Evolutionary conservation across 257 asterid genomes (phyloP).

Genomic region (Dorcoceras hygrometricum): DNA sequence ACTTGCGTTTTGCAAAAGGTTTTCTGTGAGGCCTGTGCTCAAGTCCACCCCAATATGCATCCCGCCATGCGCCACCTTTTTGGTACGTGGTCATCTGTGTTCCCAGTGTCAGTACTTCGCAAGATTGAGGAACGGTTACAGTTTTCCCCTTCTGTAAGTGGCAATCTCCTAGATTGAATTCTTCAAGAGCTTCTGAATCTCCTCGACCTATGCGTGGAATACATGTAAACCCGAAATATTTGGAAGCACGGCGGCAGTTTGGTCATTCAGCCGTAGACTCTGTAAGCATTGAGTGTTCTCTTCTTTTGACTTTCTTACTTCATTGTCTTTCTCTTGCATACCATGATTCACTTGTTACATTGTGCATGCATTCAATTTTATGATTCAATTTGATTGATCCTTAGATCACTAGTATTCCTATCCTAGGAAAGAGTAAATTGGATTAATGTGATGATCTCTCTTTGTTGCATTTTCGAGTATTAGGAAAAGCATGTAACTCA

Average conservation of each 20-base stretch:
- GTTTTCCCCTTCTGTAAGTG: conserved; percentile 52
- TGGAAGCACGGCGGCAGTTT: conserved; percentile 62
- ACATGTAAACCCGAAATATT: conserved; percentile 83
- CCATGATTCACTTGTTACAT: neutral
- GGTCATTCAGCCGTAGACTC: conserved; percentile 53
- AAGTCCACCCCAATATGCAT: conserved; percentile 73
- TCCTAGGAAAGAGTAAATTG: conserved; percentile 4
- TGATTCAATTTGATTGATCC: neutral
- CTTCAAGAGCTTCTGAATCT: conserved; percentile 70
- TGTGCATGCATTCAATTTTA: neutral
- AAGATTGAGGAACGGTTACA: conserved; percentile 69
- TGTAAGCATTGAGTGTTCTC: conserved; percentile 40
- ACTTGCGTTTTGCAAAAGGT: conserved; percentile 35
- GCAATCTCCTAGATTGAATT: conserved; percentile 56
- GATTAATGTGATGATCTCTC: neutral
- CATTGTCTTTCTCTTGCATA: conserved; percentile 3
- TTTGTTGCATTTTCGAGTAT: conserved; percentile 18
- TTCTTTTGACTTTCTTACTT: conserved; percentile 7
- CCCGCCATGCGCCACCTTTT: conserved; percentile 85
- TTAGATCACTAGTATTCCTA: conserved; percentile 7
- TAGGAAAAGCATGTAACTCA: conserved; percentile 1
- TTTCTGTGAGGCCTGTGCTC: conserved; percentile 50
- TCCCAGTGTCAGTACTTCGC: conserved; percentile 67
- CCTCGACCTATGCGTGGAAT: conserved; percentile 77
- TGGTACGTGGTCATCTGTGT: conserved; percentile 80